Base-by-base conservation (phyloP, 2,329 filamentous ascomycete genomes). In the Zymoseptoria brevis region DNA sequence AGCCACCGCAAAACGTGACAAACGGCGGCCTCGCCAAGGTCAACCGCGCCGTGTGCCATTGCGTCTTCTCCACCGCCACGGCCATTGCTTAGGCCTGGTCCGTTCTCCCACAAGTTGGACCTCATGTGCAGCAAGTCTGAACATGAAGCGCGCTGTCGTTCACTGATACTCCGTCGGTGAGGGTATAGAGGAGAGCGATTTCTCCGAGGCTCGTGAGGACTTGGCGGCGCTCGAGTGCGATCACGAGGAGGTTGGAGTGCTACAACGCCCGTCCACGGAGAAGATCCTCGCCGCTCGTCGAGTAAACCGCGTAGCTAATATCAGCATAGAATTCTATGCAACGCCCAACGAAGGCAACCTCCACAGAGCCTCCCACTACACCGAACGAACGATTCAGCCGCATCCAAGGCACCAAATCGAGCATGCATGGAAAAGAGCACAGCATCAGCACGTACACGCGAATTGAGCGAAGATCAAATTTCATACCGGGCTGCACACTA, bases 121-220 rank as follows among this genome's bases (percentile, higher is more conserved):
- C 90, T 99, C 77, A 99, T 99, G 94, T 96, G 97, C 87, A 95
- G 90, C 77, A 35, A 35, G 30, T 35, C 30, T 35, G 13, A 8
- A 97, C 87, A 95, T 90, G 77, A 99, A 99, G 88, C 93, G 94
- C 82, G 94, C 94, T 64, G 97, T 99, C 80, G 94, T 99, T 66
- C 94, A 99, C 82, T 99, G 94, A 94, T 97, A 97, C 73, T 35
- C 6, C 1, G 94, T 99, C 75, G 94, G 94, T 81, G 94, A 97
- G 84, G 94, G 94, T 86, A 97, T 97, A 94, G 94, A 99, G 84
- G 94, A 99, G 79, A 94, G 94, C 79, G 94, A 99, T 80, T 97
- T 99, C 86, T 96, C 90, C 59, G 94, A 97, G 83, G 94, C 94
- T 66, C 92, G 94, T 77, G 94, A 99, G 82, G 94, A 99, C 81